Evolutionary conservation across 345 rosid genomes (phyloP), one percentile per base, ranked within the genome.

Genomic region (Eucalyptus cladocalyx): DNA sequence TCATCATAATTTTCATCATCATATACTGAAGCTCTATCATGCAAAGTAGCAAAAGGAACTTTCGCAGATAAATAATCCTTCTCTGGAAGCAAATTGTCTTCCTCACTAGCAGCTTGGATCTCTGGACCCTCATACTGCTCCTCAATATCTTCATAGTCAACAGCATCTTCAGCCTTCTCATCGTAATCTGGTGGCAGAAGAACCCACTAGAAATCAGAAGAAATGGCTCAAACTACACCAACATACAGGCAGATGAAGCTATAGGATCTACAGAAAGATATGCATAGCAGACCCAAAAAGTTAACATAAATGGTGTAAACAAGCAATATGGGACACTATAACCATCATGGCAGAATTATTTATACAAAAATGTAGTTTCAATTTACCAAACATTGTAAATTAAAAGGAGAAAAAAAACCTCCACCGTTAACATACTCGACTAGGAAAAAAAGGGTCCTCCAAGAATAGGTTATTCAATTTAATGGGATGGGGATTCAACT

Each of bases 1-100:
- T 98, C 99, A 48, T 98, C 99, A 90, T 98, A 98, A 90, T 98
- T 94, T 89, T 98, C 99, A 93, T 98, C 96, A 62, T 95, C 99
- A 91, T 95, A 96, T 37, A 94, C 93, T 89, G 97, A 93, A 91
- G 92, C 81, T 87, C 90, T 90, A 86, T 92, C 91, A 54, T 90
- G 91, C 92, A 95, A 86, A 89, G 91, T 89, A 81, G 92, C 90
- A 89, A 94, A 88, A 86, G 97, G 91, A 92, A 93, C 92, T 87
- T 92, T 92, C 67, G 96, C 92, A 86, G 94, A 89, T 90, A 96
- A 92, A 92, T 92, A 97, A 50, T 95, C 95, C 91, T 93, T 95
- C 89, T 93, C 94, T 51, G 98, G 95, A 88, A 97, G 94, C 90
- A 96, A 91, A 92, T 94, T 93, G 88, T 95, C 99, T 94, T 96